Conservation (phyloP, 768 basidiomycete genomes). For the Boletus barrowsii region DNA sequence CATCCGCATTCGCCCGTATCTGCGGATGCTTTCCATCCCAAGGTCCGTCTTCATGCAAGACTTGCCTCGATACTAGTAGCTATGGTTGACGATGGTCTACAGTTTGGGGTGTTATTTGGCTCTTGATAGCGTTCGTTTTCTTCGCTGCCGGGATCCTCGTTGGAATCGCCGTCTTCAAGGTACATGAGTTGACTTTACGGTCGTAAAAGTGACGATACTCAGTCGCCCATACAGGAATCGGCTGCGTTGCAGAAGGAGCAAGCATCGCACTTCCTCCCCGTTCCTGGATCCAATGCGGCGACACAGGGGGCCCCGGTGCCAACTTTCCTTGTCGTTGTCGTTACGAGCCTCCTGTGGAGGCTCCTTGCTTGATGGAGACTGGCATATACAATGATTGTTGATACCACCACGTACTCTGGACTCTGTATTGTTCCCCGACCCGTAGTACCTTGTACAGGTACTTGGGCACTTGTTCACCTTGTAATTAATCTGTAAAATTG, state of each 20-base stretch:
- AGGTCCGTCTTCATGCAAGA: conserved; percentile 40
- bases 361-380: conserved; percentile 12
- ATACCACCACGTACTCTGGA: not conserved
- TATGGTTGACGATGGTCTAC: conserved; percentile 3
- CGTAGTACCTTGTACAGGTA: no score
- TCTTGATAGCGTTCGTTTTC: conserved; percentile 68
- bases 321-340: conserved; percentile 18
- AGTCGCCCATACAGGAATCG: conserved; percentile 45
- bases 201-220: not conserved
- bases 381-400: not conserved
- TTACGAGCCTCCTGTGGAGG: conserved; percentile 25
- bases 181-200: conserved; percentile 26
- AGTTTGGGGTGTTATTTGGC: conserved; percentile 93
- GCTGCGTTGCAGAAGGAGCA: conserved; percentile 51
- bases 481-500: no score
- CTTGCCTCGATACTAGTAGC: not conserved
- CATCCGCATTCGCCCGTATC: conserved; percentile 77
- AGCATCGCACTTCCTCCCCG: conserved; percentile 57
- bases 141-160: conserved; percentile 75
- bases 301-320: conserved; percentile 28
- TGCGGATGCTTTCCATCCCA: conserved; percentile 85
- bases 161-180: conserved; percentile 81
- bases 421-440: conserved; percentile 2
- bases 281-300: conserved; percentile 48
- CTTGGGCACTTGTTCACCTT: no score